phyloP scores from a whole-genome alignment of 2,329 filamentous ascomycete species.

The Fonsecaea multimorphosa region DNA sequence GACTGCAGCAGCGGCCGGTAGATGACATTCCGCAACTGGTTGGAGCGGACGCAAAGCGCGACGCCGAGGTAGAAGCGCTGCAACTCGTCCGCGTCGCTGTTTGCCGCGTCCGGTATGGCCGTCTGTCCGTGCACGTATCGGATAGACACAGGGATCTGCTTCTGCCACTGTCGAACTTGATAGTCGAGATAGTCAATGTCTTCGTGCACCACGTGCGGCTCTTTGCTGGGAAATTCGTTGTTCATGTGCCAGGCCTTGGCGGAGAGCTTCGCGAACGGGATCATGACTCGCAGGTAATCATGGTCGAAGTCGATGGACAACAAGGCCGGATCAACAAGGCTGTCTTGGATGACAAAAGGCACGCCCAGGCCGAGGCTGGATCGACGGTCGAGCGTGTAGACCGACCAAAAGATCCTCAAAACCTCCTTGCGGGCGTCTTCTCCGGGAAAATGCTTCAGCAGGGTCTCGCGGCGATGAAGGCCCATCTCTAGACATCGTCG shows the following conservation, averaged over 20 bases:
- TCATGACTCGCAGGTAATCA: conserved; percentile 14
- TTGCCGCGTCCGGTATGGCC: not conserved
- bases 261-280: conserved; percentile 23
- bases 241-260: conserved; percentile 26
- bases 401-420: conserved; percentile 22
- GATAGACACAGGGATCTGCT: conserved; percentile 15
- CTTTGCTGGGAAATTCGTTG: conserved; percentile 15
- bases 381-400: conserved; percentile 21
- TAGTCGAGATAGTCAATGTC: conserved; percentile 54
- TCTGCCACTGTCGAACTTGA: conserved; percentile 21
- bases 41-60: conserved; percentile 16
- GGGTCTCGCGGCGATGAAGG: conserved; percentile 19
- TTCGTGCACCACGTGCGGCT: conserved; percentile 70
- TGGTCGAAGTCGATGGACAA: conserved; percentile 15
- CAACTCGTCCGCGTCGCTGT: not conserved
- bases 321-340: conserved; percentile 15
- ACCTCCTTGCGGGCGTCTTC: conserved; percentile 5
- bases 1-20: conserved; percentile 23
- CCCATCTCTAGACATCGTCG: conserved; percentile 22
- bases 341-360: conserved; percentile 21
- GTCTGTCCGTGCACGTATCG: not conserved
- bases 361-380: conserved; percentile 23
- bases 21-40: conserved; percentile 24
- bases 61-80: conserved; percentile 19
- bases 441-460: conserved; percentile 19